Evolutionary conservation across 2,329 filamentous ascomycete species (phyloP), one percentile per base, ranked within the genome.

Genomic region (Arthrobotrys musiformis): DNA sequence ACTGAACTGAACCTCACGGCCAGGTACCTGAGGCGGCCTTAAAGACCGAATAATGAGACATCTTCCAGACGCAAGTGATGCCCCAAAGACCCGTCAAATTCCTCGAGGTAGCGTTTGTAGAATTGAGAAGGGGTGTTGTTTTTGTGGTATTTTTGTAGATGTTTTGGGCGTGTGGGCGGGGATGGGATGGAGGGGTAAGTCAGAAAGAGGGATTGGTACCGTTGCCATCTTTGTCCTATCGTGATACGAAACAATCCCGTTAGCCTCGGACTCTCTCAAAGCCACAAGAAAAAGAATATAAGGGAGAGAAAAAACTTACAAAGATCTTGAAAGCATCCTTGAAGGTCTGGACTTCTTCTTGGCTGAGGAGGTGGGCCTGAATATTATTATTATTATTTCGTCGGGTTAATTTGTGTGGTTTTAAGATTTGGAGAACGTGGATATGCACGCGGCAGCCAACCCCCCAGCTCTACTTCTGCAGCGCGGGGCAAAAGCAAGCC

Each of bases 171-270:
- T 11, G 76, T n/a, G 60, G 26, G 62, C 67, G 28, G 46, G 17
- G 33, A 24, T 24, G 22, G 5, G 9, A 48, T 48, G 11, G n/a
- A 26, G 17, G 15, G 56, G 46, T 13, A 2, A 17, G 19, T n/a
- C 13, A n/a, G 9, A 42, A 42, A n/a, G 54, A 17, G 50, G 50
- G 52, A 48, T 42, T 60, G 77, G 79, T 79, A 82, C 81, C 81
- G 61, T 81, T 81, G 76, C 74, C 77, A 80, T 82, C 80, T 70
- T 82, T 81, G 69, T 82, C 81, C 81, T 82, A 44, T 44, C n/a
- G n/a, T 62, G 61, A 58, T 67, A 44, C 8, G 26, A 61, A 52
- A 28, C 42, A 54, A 15, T 37, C 28, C 52, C 1, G 46, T 17
- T 22, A 52, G 42, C 26, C n/a, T n/a, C n/a, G n/a, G n/a, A n/a